Base-by-base conservation (phyloP, 1,284 basidiomycete genomes). In the Cutaneotrichosporon sp. region DNA sequence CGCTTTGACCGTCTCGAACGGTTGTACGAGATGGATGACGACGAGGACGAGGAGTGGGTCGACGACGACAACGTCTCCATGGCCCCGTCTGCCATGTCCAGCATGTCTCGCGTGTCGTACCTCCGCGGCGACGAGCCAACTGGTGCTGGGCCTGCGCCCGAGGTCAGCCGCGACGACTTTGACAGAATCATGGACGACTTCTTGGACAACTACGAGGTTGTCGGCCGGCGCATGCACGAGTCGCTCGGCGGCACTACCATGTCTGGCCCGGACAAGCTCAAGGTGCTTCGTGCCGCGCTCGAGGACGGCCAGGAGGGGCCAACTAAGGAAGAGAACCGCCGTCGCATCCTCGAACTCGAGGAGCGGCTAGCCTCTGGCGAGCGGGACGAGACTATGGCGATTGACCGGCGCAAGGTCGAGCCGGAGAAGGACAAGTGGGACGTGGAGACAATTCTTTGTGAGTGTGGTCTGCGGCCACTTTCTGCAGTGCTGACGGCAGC, bases 181-280 rank as follows among this genome's bases (percentile, higher is more conserved):
- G 85, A 89, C 46, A 77, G 80, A 0, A 90, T 97, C 80, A 84
- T 98, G 80, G 85, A 94, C 72, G 90, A 97, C 66, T 98, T 98
- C 72, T 78, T 98, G 54, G 84, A 88, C 49, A 87, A 90, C 64
- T 97, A 90, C 68, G 94, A 98, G 70, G 82, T 93, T 22, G 89
- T 91, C 20, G 88, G 90, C 26, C 75, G 77, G 49, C 90, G 89
- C 69, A 82, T 94, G 78, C 84, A 84, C 57, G 86, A 81, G 15
- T 83, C 82, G 56, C 81, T 90, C 37, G 80, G 80, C 20, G 62
- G 60, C 13, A 70, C 68, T 1, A 85, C 85, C 1, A 82, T 85
- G 37, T 85, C 81, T 0, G 84, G 84, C 4, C 76, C 81, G 15
- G 85, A 88, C 55, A 92, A 94, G 69, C 78, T 96, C 10, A 83